A percentile compares a stretch with the other conserved stretches of the same genome.
Evolutionary conservation across 2,329 filamentous ascomycete genomes (phyloP).

Genomic region (Mycosphaerelloides madeirae): DNA sequence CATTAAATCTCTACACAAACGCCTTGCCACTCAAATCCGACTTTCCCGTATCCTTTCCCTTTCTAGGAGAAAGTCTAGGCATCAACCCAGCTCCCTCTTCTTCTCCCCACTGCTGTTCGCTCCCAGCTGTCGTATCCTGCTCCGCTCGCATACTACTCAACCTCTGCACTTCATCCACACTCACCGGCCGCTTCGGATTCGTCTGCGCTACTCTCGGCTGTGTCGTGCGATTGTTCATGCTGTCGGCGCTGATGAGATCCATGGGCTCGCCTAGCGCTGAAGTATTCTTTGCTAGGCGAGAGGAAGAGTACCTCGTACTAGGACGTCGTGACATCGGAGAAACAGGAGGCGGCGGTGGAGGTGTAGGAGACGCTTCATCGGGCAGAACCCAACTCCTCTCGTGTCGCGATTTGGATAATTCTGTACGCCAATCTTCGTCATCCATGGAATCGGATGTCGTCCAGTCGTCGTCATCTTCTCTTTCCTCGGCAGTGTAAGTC

Average conservation of each 20-base stretch:
- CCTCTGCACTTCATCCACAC: conserved; percentile 24
- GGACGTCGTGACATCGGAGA: background rate
- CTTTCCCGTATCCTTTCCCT: conserved; percentile 1
- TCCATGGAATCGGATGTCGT: conserved; percentile 14
- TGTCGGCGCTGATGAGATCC: conserved; percentile 27
- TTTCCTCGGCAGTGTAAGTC: conserved; percentile 5
- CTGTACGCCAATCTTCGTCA: conserved; percentile 17
- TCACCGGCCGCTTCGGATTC: conserved; percentile 20
- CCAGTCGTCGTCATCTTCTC: conserved; percentile 12
- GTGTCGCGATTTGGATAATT: conserved; percentile 28
- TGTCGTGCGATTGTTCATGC: conserved; percentile 19
- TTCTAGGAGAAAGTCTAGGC: background rate
- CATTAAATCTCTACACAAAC: conserved; percentile 5
- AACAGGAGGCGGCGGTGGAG: conserved; percentile 27
- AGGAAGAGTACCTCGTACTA: conserved; percentile 2
- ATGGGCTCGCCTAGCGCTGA: conserved; percentile 22
- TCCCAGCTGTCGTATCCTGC: conserved; percentile 17
- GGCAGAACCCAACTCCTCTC: conserved; percentile 30
- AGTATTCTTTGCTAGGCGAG: conserved; percentile 6
- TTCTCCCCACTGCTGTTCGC: conserved; percentile 16
- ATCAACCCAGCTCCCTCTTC: conserved; percentile 2
- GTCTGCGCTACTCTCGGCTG: conserved; percentile 18
- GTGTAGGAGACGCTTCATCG: conserved; percentile 33
- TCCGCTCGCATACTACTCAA: conserved; percentile 28
- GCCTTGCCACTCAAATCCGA: conserved; percentile 8